Evolutionary conservation across 108 stramenopile genomes (phyloP), one percentile per base, ranked within the genome.

Genomic region (Skeletonema potamos): DNA sequence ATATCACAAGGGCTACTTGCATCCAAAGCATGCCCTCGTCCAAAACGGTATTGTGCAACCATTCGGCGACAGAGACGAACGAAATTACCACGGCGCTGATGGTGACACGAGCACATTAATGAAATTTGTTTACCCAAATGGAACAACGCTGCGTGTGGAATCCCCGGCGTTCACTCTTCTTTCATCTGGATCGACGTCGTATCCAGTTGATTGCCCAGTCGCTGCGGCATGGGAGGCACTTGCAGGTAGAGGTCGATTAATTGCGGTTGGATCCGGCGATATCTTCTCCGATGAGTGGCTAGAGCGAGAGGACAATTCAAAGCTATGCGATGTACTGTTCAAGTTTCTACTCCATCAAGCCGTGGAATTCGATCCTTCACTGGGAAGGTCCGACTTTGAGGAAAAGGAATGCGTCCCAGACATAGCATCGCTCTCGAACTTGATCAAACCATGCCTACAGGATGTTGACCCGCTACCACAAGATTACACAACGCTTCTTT

Each of bases 11-110:
- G 20, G 20, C 8, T 94, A 88, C 54, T 51, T 86, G 13, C 93
- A 94, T 48, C 93, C 93, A 5, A 92, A 91, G 72, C 89, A 94
- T 57, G 88, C 85, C 1, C 74, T 92, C 65, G 84, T 94, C 15
- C 64, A 82, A 4, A 84, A 91, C 56, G 91, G 91, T 60, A 73
- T 94, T 36, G 82, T 92, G 34, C 84, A 90, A 60, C 87, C 87
- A 15, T 86, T 84, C 30, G 66, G 90, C 27, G 77, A 73, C 2
- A 61, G 61, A 29, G 64, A 79, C 46, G 77, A 82, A 20, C 54
- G 17, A 33, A 62, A 34, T 55, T 27, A 75, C 51, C 66, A 65
- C 17, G 57, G 62, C 24, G 78, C 46, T 66, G 57, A 32, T 18
- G 69, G n/a, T n/a, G 57, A 39, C 27, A 59, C 3, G 59, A 81